Base-by-base conservation (phyloP, 2,329 filamentous ascomycete species). In the Podosphaera leucotricha region DNA sequence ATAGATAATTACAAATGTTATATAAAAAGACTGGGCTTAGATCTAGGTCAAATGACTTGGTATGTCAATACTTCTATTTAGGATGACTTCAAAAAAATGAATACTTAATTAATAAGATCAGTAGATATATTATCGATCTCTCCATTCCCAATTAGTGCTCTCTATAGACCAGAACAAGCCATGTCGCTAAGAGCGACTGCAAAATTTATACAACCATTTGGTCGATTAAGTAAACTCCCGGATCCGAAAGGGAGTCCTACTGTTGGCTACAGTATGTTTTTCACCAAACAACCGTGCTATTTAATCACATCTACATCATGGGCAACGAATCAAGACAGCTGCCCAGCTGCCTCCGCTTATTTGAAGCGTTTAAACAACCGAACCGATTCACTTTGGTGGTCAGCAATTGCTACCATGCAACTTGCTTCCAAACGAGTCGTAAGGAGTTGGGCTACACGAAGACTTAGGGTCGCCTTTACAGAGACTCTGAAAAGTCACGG, bases 351-450 rank as follows among this genome's bases (percentile, higher is more conserved):
- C 21, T 21, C 33, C 7, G 6, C 7, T 6, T 26, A 38, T 15
- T n/a, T 38, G 16, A 8, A 20, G 7, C 42, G 42, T 19, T 51
- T 43, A 46, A 38, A 46, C 24, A n/a, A 49, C 54, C 64, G 43
- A 37, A 53, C 8, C 57, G 62, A 51, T 58, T 57, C 53, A 28
- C 58, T 74, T 16, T 68, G 68, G 62, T 70, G 65, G 64, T 55
- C 57, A 15, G 60, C 66, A 5, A 52, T 61, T 46, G 43, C 55
- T 46, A 46, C 37, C 41, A 48, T 57, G 43, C 47, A 52, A 47
- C 44, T 55, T 53, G 44, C 49, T 2, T 54, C 56, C 19, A 67
- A 64, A 45, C 57, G 59, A 6, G 62, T 64, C 19, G 60, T 72
- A n/a, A 60, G 71, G 18, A 63, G 61, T 11, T 64, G 61, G 56